Evolutionary conservation across 2,329 filamentous ascomycete species (phyloP).

Genomic region (Colletotrichum ledebouriae): DNA sequence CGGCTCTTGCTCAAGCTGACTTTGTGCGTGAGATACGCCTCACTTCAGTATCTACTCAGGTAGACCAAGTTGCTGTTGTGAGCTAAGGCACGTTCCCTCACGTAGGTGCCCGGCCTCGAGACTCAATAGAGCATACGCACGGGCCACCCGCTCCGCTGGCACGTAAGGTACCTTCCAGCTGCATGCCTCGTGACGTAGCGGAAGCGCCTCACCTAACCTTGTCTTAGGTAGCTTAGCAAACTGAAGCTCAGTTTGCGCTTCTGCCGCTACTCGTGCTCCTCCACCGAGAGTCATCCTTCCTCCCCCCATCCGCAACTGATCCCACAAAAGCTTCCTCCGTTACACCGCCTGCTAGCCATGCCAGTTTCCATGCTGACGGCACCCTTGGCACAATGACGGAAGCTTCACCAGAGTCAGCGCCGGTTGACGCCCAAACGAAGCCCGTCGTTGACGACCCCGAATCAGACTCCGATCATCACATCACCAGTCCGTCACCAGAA

Average conservation of each 20-base stretch:
- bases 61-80: too few relatives aligned
- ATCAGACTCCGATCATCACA: conserved; percentile 30
- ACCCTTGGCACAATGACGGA: conserved; percentile 58
- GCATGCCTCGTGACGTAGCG: conserved; percentile 36
- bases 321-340: conserved; percentile 1
- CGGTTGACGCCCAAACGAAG: conserved; percentile 46
- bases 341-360: conserved; percentile 26
- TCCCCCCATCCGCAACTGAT: not conserved
- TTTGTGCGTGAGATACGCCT: too few relatives aligned
- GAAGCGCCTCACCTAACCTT: conserved; percentile 14
- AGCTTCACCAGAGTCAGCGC: conserved; percentile 52
- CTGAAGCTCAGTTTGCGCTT: conserved; percentile 26
- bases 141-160: too few relatives aligned
- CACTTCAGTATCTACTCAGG: too few relatives aligned
- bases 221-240: conserved; percentile 11
- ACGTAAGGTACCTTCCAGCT: too few relatives aligned
- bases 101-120: too few relatives aligned
- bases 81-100: too few relatives aligned
- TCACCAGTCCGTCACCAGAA: conserved; percentile 24
- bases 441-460: conserved; percentile 43
- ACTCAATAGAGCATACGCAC: too few relatives aligned
- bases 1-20: too few relatives aligned
- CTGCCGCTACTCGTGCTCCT: conserved; percentile 6
- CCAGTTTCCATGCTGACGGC: conserved; percentile 29
- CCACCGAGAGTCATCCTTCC: conserved; percentile 9